Evolutionary conservation across 1,139 yeast genomes (phyloP).

Genomic region (Scheffersomyces parashehatae): DNA sequence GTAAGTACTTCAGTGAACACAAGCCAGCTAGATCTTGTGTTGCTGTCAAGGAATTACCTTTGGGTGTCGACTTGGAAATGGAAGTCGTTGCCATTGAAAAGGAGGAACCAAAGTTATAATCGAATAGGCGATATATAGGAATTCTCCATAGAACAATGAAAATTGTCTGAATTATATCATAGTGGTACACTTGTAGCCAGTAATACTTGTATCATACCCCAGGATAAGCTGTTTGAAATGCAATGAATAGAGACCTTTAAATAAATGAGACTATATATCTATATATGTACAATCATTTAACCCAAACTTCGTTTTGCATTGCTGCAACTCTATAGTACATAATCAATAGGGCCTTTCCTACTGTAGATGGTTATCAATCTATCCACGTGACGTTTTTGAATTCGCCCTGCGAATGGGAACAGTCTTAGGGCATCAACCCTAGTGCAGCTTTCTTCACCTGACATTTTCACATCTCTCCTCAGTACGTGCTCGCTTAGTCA

Average conservation of each 20-base stretch:
- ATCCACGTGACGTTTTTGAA: background rate
- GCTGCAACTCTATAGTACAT: no score
- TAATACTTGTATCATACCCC: background rate
- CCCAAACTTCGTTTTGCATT: no score
- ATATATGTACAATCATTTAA: no score
- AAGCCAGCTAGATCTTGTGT: slow-evolving; percentile 97
- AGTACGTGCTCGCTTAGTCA: background rate
- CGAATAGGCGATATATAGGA: background rate
- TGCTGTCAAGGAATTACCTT: slow-evolving; percentile 84
- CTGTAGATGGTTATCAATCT: background rate
- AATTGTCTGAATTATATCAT: background rate
- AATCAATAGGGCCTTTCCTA: background rate
- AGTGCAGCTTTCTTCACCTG: background rate
- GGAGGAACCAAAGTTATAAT: slow-evolving; percentile 40
- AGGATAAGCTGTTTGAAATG: background rate
- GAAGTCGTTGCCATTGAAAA: slow-evolving; percentile 80
- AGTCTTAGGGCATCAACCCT: slow-evolving; percentile 14
- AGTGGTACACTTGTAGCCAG: background rate
- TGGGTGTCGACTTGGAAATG: slow-evolving; percentile 71
- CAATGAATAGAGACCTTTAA: background rate
- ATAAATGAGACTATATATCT: no score
- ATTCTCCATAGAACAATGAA: background rate
- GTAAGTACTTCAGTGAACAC: slow-evolving; percentile 74
- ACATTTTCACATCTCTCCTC: background rate
- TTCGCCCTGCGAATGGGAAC: no score